Evolutionary conservation across 129 eudicot genomes (phyloP).

Genomic region (Daucus carota): DH1_v3.0 NC_030382.2:30665501-30666000

Average conservation of each 20-base stretch:
- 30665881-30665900: constrained; percentile 69
- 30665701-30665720: constrained; percentile 60
- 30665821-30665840: constrained; percentile 58
- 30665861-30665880: constrained; percentile 64
- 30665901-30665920: constrained; percentile 42
- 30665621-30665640: constrained; percentile 83
- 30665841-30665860: constrained; percentile 60
- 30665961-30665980: constrained; percentile 63
- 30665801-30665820: constrained; percentile 78
- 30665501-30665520: constrained; percentile 83
- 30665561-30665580: constrained; percentile 76
- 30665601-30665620: constrained; percentile 86
- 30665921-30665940: constrained; percentile 61
- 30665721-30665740: constrained; percentile 72
- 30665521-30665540: constrained; percentile 89
- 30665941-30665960: constrained; percentile 81
- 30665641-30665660: constrained; percentile 60
- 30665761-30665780: constrained; percentile 71
- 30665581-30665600: constrained; percentile 72
- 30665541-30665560: constrained; percentile 66
- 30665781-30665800: constrained; percentile 63
- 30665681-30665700: constrained; percentile 73
- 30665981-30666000: constrained; percentile 61
- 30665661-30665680: constrained; percentile 67
- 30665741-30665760: constrained; percentile 81